Percentiles rank a stretch among this genome's conserved stretches.
Conservation (phyloP, 108 stramenopile genomes). For the Nitzschia sp. region DNA sequence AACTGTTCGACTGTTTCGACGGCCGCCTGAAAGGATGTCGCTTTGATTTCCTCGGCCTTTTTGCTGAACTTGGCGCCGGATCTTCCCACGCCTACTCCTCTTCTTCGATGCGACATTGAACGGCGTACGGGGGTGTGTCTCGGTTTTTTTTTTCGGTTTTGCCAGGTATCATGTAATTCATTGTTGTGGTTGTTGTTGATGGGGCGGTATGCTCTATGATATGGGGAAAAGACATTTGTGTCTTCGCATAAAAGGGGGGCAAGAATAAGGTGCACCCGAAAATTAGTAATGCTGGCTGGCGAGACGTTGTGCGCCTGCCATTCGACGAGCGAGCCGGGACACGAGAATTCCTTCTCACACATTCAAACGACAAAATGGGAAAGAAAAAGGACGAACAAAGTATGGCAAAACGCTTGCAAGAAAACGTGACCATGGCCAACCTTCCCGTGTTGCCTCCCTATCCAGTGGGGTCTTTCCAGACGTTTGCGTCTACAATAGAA, state of each 20-base stretch:
- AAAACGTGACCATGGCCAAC: slow-evolving; percentile 1
- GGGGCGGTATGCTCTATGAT: too few relatives aligned
- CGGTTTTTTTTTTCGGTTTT: background rate
- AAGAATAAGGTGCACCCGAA: too few relatives aligned
- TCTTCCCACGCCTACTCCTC: slow-evolving; percentile 70
- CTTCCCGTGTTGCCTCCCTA: slow-evolving; percentile 14
- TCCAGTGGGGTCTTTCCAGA: slow-evolving; percentile 14
- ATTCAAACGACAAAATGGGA: background rate
- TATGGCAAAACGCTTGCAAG: background rate
- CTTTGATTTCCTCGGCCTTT: slow-evolving; percentile 87
- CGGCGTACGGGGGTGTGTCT: too few relatives aligned
- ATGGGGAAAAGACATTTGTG: too few relatives aligned
- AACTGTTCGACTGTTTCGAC: slow-evolving; percentile 81
- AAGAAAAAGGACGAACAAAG: background rate
- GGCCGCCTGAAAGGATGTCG: slow-evolving; percentile 67
- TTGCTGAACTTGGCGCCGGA: slow-evolving; percentile 38
- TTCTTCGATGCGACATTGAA: slow-evolving; percentile 65
- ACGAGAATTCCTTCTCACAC: too few relatives aligned
- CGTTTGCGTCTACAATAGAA: slow-evolving; percentile 18
- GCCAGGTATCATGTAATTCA: too few relatives aligned
- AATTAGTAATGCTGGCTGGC: too few relatives aligned
- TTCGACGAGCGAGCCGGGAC: too few relatives aligned
- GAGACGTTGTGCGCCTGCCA: too few relatives aligned
- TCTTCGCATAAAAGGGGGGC: too few relatives aligned
- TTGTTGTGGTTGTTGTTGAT: too few relatives aligned